Evolutionary conservation across 192 early-diverging fungal genomes (phyloP), one percentile per base, ranked within the genome.

Genomic region (Coemansia biformis): DNA sequence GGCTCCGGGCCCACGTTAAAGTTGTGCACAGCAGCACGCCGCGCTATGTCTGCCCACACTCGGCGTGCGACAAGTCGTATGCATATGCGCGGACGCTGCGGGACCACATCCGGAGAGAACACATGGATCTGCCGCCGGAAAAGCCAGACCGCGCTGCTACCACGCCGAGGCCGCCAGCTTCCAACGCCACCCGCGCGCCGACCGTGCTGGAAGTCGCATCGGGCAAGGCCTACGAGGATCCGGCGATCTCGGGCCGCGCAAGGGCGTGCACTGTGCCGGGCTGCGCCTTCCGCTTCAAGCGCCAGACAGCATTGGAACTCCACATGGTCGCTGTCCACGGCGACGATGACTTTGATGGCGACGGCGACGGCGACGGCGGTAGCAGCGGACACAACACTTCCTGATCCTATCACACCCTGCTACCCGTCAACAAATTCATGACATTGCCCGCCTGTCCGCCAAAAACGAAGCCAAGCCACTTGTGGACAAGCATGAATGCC

Each of bases 281-380:
- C 8, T 74, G 71, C 38, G 16, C 17, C 7, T 74, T 68, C 54
- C 49, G 60, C 2, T 78, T 74, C 44, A 66, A 65, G 48, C 66
- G 65, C 30, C 50, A 58, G 41, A 29, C 31, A 1, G 65, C 56
- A 24, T 46, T 71, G 36, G 54, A 49, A 15, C n/a, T 35, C 18
- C 77, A 63, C 44, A 38, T 66, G 26, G 54, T 30, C 16, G 40
- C 48, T 33, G 45, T 59, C 46, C 69, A 73, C 43, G 42, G 38
- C 18, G 29, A 44, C 42, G 17, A 33, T n/a, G n/a, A n/a, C n/a
- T n/a, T n/a, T n/a, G n/a, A n/a, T n/a, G n/a, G n/a, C n/a, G n/a
- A n/a, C n/a, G n/a, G n/a, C n/a, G n/a, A n/a, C n/a, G n/a, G n/a
- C n/a, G n/a, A n/a, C n/a, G n/a, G n/a, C n/a, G n/a, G n/a, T n/a